Evolutionary conservation across 106 monocot species (phyloP).

Genomic region (Cymbidium sinense): DNA sequence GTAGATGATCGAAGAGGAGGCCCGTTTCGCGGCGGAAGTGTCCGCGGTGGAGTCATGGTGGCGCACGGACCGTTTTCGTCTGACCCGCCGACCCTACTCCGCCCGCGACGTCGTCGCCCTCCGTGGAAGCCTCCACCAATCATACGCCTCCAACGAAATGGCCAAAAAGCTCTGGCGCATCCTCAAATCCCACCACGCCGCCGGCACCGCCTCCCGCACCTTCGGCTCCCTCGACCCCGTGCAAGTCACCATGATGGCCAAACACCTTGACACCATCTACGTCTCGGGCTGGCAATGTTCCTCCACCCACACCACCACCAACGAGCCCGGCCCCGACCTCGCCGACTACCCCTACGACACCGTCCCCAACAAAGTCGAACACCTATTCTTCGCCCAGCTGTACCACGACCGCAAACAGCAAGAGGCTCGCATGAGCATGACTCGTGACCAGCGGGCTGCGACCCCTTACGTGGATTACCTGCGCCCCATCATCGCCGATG

Average conservation of each 20-base stretch:
- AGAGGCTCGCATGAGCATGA: conserved; percentile 73
- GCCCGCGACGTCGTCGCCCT: conserved; percentile 80
- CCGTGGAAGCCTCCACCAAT: conserved; percentile 75
- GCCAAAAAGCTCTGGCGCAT: conserved; percentile 87
- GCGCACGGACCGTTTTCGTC: conserved; percentile 62
- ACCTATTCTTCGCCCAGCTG: conserved; percentile 86
- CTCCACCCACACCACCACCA: conserved; percentile 81
- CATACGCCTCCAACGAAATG: conserved; percentile 59
- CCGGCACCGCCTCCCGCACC: conserved; percentile 79
- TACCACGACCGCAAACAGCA: conserved; percentile 88
- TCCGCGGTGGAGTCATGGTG: conserved; percentile 83
- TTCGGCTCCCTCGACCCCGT: conserved; percentile 96
- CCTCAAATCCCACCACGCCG: conserved; percentile 68
- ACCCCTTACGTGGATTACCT: conserved; percentile 79
- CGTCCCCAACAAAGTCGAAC: conserved; percentile 92
- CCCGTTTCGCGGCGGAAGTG: conserved; percentile 77
- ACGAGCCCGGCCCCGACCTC: conserved; percentile 96
- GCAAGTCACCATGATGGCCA: conserved; percentile 91
- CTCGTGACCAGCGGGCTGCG: conserved; percentile 43
- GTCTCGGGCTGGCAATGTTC: conserved; percentile 99
- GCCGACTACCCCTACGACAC: conserved; percentile 99
- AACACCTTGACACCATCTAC: conserved; percentile 81
- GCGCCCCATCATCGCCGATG: conserved; percentile 85
- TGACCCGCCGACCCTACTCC: conserved; percentile 73
- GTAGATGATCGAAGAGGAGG: conserved; percentile 86